Percentiles rank a stretch among this genome's conserved stretches.
Evolutionary conservation across 1,284 basidiomycete species (phyloP).

Genomic region (Ustilago tritici): DNA sequence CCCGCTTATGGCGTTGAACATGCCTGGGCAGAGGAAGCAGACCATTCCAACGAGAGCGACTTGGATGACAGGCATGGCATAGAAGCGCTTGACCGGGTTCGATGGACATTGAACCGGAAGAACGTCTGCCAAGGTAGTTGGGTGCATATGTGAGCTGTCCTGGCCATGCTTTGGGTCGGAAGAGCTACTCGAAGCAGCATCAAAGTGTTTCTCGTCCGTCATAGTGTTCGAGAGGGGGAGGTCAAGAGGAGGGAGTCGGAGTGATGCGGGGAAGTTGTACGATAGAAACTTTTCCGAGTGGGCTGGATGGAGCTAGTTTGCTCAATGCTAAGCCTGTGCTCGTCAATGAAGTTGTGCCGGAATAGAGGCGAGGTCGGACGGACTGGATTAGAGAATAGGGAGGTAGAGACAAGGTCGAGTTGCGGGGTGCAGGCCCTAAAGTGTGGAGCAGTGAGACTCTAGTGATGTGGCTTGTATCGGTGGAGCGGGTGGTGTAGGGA

Average conservation of each 20-base stretch:
- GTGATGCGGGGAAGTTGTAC: background rate
- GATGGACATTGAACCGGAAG: slow-evolving; percentile 22
- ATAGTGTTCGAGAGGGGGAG: slow-evolving; percentile 3
- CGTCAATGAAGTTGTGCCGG: background rate
- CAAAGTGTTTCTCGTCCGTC: slow-evolving; percentile 38
- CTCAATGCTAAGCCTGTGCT: background rate
- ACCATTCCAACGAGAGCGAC: slow-evolving; percentile 52
- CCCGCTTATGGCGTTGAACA: slow-evolving; percentile 74
- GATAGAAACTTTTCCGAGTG: background rate
- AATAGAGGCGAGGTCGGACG: background rate
- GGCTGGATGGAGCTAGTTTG: background rate
- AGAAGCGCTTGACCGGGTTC: slow-evolving; percentile 29
- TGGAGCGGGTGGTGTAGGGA: background rate
- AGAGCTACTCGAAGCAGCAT: slow-evolving; percentile 41
- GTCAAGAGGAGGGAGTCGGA: background rate
- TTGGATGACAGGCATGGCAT: slow-evolving; percentile 37
- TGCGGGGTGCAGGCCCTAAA: background rate
- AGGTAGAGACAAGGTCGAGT: background rate
- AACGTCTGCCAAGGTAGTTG: slow-evolving; percentile 26
- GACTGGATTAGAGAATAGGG: background rate
- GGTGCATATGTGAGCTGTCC: slow-evolving; percentile 17
- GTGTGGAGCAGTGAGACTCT: background rate
- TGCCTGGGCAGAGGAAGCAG: slow-evolving; percentile 72
- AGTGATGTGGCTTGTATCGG: background rate
- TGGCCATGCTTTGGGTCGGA: slow-evolving; percentile 19